Base-by-base conservation (phyloP, 345 rosid species). In the Schrenkiella parvula region DNA sequence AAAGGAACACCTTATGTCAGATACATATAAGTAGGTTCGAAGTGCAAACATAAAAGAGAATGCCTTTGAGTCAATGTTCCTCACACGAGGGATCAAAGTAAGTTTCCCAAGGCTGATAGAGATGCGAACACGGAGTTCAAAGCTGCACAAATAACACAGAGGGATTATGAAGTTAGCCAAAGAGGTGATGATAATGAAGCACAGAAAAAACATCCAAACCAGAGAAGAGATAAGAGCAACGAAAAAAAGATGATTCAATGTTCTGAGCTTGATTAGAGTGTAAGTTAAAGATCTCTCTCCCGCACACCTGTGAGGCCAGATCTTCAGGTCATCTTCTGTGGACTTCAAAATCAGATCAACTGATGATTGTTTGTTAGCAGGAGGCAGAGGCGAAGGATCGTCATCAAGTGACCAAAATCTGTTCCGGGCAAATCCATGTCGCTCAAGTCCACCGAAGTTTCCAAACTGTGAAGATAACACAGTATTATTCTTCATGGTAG, bases 21-120 rank as follows among this genome's bases (percentile, higher is more conserved):
- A 93, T 48, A 93, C 92, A 64, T 88, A 82, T 29, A 93, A 82
- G 80, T 90, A 84, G 84, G 89, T 93, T 37, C 85, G 78, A 66
- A 90, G 78, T 0, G 88, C 89, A 65, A 93, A 89, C 50, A 82
- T 86, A 73, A 90, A 93, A 23, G 92, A 85, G 85, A 90, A 93
- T 60, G 89, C 77, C 82, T 83, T 93, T 78, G 53, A 82, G 78
- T 90, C 97, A 11, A 84, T 88, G 81, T 93, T 90, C 79, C 97
- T 86, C 82, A 93, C 96, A 54, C 97, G 97, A 46, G 98, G 92
- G 76, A 87, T 89, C 85, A 93, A 41, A 70, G 87, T 87, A 74
- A 93, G 88, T 83, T 89, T 91, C 73, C 95, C 92, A 64, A 86
- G 79, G 74, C 87, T 74, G 39, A 93, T 80, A 70, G 95, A 66